Conservation (phyloP, 148 eudicot species). For the Rhododendron mucronatum region DNA sequence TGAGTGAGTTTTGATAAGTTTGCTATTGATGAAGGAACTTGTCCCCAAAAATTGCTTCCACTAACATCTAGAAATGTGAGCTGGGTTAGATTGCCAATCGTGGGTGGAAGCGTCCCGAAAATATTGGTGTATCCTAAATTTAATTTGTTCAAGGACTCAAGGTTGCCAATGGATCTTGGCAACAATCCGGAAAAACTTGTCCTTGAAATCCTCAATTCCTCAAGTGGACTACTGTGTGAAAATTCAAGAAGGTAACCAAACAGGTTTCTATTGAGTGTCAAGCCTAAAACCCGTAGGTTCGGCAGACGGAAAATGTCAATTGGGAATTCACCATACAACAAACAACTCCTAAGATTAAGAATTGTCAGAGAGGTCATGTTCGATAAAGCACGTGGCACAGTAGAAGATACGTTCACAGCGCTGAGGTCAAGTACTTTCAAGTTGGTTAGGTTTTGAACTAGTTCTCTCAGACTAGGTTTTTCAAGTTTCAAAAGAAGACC, state of each 20-base stretch:
- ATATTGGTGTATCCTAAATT: neutral
- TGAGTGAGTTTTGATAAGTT: neutral
- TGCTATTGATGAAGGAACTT: neutral
- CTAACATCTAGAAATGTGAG: accelerated
- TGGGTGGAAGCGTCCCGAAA: neutral
- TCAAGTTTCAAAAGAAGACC: neutral
- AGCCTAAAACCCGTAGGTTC: slow-evolving; percentile 9
- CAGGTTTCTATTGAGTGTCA: neutral
- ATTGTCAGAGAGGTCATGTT: slow-evolving; percentile 15
- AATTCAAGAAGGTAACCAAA: neutral
- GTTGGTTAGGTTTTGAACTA: slow-evolving; percentile 23
- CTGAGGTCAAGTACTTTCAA: slow-evolving; percentile 16
- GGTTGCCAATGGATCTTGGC: neutral
- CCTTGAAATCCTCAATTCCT: neutral
- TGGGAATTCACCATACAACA: slow-evolving; percentile 24
- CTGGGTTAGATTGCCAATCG: neutral
- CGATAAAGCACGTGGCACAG: slow-evolving; percentile 11
- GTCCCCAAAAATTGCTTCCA: neutral
- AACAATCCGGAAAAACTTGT: neutral
- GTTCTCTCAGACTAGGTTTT: neutral
- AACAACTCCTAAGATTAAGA: slow-evolving; percentile 2
- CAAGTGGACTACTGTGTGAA: neutral
- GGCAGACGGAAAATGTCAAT: slow-evolving; percentile 20
- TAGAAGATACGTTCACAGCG: slow-evolving; percentile 18
- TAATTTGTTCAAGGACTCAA: neutral